Base-by-base conservation (phyloP, 2,329 filamentous ascomycete genomes). In the Fusarium miscanthi region DNA sequence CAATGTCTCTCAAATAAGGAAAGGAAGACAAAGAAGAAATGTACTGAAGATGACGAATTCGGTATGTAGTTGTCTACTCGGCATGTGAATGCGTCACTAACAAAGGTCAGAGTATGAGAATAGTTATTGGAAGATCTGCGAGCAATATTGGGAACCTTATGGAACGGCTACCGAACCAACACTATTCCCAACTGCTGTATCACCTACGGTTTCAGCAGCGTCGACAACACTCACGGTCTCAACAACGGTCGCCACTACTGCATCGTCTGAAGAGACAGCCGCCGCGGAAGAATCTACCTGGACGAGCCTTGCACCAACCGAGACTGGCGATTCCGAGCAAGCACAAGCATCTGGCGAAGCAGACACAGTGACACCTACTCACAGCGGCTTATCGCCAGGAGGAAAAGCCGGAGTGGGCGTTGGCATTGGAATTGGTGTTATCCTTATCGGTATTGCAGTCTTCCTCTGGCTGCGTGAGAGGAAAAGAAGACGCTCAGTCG, bases 91-190 rank as follows among this genome's bases (percentile, higher is more conserved):
- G 16, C 33, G 19, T 56, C 17, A 43, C 57, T 70, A 45, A 63
- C n/a, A 41, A 11, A 31, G n/a, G 16, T 4, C 11, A 77, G 74
- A 71, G 40, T 77, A 75, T 61, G 74, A 77, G 45, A 74, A 77
- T 19, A 76, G 73, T 17, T 77, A 77, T n/a, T 77, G 75, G 75
- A 75, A 73, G 51, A 77, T 77, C 31, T 77, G 75, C 9, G 69
- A 77, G 49, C 68, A 77, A 38, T 77, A 77, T 8, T 77, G 75
- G 75, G 75, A 77, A 43, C 51, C 64, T 8, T 74, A 73, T 8
- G 75, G 75, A 16, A 77, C 75, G 5, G 75, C 75, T 5, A 64
- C 54, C 16, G 70, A 77, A n/a, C 75, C 75, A 17, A 59, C 66
- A 5, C 61, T 64, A 30, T 69, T 30, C n/a, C 45, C 72, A 30